Evolutionary conservation across 2,329 filamentous ascomycete genomes (phyloP).

Genomic region (Phaeoacremonium minimum): DNA sequence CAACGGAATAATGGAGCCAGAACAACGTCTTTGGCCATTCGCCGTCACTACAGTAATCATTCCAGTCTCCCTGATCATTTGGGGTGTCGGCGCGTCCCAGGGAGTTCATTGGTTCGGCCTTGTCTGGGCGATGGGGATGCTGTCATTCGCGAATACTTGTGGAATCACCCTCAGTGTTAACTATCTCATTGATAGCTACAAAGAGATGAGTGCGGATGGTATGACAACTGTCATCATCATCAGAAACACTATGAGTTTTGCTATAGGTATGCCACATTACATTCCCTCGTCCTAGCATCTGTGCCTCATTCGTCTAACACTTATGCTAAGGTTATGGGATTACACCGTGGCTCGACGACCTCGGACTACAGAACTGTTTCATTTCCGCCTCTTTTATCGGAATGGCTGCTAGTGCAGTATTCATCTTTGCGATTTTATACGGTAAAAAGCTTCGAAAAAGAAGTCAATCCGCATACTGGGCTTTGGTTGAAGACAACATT

Average conservation of each 20-base stretch:
- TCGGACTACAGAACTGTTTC: conserved; percentile 40
- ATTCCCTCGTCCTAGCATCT: not conserved
- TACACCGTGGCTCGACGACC: conserved; percentile 36
- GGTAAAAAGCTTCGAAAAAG: conserved; percentile 24
- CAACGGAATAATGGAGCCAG: conserved; percentile 33
- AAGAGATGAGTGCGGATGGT: not conserved
- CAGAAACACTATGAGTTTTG: not conserved
- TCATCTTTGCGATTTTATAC: conserved; percentile 31
- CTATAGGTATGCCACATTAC: not conserved
- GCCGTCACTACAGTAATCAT: conserved; percentile 21
- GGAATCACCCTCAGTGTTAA: not conserved
- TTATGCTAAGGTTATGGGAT: conserved; percentile 23
- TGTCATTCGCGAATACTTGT: conserved; percentile 16
- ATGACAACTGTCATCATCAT: not conserved
- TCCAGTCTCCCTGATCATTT: conserved; percentile 22
- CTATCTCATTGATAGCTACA: not conserved
- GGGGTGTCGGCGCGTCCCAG: conserved; percentile 21
- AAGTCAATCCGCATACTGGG: not conserved
- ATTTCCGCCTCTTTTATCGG: conserved; percentile 31
- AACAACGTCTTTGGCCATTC: conserved; percentile 36
- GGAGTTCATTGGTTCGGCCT: conserved; percentile 22
- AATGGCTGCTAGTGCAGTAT: conserved; percentile 26
- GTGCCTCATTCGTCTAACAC: not conserved
- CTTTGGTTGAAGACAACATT: too few species aligned
- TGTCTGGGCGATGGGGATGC: conserved; percentile 20